Percentiles rank a stretch among this genome's conserved stretches.
phyloP scores from a whole-genome alignment of 495 filamentous ascomycete species.

The Aspergillus cristatus region DNA sequence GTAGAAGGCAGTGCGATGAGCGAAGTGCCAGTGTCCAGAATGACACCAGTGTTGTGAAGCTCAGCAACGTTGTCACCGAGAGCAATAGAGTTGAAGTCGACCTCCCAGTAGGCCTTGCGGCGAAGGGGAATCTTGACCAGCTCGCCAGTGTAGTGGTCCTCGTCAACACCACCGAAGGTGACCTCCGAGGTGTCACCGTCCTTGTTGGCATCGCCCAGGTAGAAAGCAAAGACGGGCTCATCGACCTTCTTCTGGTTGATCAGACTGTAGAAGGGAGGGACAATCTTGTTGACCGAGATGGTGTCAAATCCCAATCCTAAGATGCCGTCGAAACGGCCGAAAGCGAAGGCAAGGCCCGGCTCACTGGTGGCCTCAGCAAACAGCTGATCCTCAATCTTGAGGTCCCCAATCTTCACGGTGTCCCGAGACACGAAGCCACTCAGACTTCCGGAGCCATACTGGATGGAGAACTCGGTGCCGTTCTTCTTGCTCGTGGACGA shows the following conservation, averaged over 20 bases:
- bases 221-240: constrained; percentile 93
- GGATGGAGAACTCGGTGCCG: constrained; percentile 84
- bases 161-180: constrained; percentile 84
- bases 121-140: constrained; percentile 87
- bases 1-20: constrained; percentile 90
- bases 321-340: constrained; percentile 97
- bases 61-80: constrained; percentile 78
- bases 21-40: constrained; percentile 97
- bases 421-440: constrained; percentile 93
- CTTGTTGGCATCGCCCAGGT: constrained; percentile 68
- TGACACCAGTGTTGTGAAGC: constrained; percentile 87
- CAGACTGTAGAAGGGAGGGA: constrained; percentile 95
- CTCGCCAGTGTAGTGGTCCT: constrained; percentile 80
- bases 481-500: constrained; percentile 94
- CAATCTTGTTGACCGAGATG: constrained; percentile 91
- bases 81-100: constrained; percentile 84
- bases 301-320: constrained; percentile 89
- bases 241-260: constrained; percentile 81
- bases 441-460: constrained; percentile 90
- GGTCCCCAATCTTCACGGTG: constrained; percentile 73
- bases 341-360: constrained; percentile 95
- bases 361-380: constrained; percentile 95
- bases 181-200: constrained; percentile 75
- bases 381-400: constrained; percentile 75
- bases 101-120: constrained; percentile 99